Evolutionary conservation across 2,329 filamentous ascomycete genomes (phyloP).

Genomic region (Botrytis deweyae): DNA sequence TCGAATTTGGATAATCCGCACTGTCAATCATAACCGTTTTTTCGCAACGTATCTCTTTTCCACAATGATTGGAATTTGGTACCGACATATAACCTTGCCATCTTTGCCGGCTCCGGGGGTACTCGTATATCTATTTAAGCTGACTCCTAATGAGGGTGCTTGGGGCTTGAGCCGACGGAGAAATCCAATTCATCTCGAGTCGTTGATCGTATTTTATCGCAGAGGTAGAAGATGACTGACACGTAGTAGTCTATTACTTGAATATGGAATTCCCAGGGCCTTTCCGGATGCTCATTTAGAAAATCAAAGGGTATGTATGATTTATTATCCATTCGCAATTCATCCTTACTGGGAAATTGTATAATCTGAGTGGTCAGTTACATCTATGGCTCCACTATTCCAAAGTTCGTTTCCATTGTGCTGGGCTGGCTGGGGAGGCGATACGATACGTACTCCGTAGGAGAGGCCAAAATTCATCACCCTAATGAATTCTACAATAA

Average conservation of each 20-base stretch:
- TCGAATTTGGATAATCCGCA: neutral
- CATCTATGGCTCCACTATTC: neutral
- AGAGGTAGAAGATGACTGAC: neutral
- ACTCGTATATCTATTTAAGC: neutral
- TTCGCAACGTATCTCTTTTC: neutral
- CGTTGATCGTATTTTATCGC: neutral
- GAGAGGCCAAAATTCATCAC: too few species aligned
- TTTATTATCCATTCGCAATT: neutral
- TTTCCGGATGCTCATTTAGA: neutral
- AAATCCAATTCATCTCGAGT: neutral
- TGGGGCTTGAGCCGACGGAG: neutral
- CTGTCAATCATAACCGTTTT: slow-evolving; percentile 2
- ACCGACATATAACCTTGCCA: neutral
- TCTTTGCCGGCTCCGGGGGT: neutral
- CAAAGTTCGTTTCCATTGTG: slow-evolving; percentile 1
- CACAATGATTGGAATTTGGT: neutral
- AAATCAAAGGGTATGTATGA: neutral
- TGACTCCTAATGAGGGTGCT: neutral
- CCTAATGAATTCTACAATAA: neutral
- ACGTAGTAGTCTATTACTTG: neutral
- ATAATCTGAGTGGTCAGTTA: neutral
- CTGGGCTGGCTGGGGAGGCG: neutral
- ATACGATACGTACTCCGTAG: too few species aligned
- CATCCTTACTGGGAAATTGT: neutral
- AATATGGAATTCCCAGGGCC: neutral